phyloP scores from a whole-genome alignment of 1,284 basidiomycete species.

The Papiliotrema laurentii region DNA sequence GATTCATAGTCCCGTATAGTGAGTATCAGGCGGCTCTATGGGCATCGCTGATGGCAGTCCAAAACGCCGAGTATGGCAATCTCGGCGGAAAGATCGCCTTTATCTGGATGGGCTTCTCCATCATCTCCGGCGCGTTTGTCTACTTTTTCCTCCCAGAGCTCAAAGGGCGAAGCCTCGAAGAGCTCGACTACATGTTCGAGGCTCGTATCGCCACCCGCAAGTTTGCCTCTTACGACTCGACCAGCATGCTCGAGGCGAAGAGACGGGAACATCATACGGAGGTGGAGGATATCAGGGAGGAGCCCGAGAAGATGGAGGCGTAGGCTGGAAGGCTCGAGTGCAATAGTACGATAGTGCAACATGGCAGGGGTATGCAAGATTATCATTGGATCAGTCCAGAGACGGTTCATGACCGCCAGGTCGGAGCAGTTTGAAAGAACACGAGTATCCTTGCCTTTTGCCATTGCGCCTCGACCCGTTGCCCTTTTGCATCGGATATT shows the following conservation, averaged over 20 bases:
- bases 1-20: slow-evolving; percentile 1
- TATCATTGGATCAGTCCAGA: neutral
- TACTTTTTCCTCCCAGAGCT: slow-evolving; percentile 14
- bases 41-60: neutral
- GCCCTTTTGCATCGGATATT: too few relatives aligned
- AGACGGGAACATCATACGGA: neutral
- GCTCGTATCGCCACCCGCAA: neutral
- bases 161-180: slow-evolving; percentile 10
- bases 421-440: too few relatives aligned
- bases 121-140: slow-evolving; percentile 3
- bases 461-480: too few relatives aligned
- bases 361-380: too few relatives aligned
- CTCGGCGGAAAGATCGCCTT: slow-evolving; percentile 14
- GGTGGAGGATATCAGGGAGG: neutral
- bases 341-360: too few relatives aligned
- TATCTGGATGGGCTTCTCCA: slow-evolving; percentile 7
- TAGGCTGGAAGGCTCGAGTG: too few relatives aligned
- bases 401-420: too few relatives aligned
- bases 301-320: neutral
- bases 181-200: slow-evolving; percentile 11
- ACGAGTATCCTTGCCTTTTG: too few relatives aligned
- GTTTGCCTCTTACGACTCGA: neutral
- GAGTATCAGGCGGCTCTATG: neutral
- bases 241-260: neutral
- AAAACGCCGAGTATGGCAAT: slow-evolving; percentile 8